Percentiles rank a stretch among this genome's conserved stretches.
Evolutionary conservation across 2,329 filamentous ascomycete genomes (phyloP).

Genomic region (Calonectria hongkongensis): DNA sequence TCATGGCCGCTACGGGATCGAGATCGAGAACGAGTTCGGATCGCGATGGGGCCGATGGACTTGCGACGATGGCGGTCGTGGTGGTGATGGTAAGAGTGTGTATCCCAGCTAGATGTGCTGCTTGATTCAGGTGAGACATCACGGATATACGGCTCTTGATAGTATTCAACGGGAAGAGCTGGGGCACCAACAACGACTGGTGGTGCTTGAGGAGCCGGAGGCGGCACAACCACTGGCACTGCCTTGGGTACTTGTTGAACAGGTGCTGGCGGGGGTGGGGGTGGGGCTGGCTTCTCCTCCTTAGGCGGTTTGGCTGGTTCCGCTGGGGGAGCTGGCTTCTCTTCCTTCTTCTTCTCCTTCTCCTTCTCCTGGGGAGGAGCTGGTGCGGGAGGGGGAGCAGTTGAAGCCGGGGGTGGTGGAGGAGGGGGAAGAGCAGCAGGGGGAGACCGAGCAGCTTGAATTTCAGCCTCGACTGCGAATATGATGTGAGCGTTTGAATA

Average conservation of each 20-base stretch:
- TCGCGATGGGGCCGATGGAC: conserved; percentile 56
- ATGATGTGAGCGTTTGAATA: conserved; percentile 22
- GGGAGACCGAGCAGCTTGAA: conserved; percentile 40
- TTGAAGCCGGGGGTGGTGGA: conserved; percentile 48
- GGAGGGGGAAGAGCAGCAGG: conserved; percentile 59
- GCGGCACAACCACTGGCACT: no score
- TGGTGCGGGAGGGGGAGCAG: conserved; percentile 45
- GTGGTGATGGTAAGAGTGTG: conserved; percentile 55
- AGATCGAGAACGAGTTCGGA: conserved; percentile 62
- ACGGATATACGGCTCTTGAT: conserved; percentile 69
- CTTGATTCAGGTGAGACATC: conserved; percentile 69
- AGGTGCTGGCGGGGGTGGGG: conserved; percentile 46
- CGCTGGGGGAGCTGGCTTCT: conserved; percentile 42
- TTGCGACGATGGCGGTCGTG: conserved; percentile 53
- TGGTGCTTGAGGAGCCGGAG: no score
- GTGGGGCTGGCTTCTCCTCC: conserved; percentile 2
- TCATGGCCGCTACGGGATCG: conserved; percentile 74
- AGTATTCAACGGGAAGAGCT: conserved; percentile 62
- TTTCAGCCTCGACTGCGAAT: conserved; percentile 43
- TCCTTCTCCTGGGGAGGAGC: conserved; percentile 40
- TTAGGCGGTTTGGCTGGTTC: neutral
- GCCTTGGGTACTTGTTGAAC: conserved; percentile 3
- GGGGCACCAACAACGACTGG: conserved; percentile 60
- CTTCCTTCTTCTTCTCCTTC: conserved; percentile 17
- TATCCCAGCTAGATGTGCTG: conserved; percentile 60